Conservation (phyloP, 1,284 basidiomycete species). For the Cryptococcus neoformans region DNA sequence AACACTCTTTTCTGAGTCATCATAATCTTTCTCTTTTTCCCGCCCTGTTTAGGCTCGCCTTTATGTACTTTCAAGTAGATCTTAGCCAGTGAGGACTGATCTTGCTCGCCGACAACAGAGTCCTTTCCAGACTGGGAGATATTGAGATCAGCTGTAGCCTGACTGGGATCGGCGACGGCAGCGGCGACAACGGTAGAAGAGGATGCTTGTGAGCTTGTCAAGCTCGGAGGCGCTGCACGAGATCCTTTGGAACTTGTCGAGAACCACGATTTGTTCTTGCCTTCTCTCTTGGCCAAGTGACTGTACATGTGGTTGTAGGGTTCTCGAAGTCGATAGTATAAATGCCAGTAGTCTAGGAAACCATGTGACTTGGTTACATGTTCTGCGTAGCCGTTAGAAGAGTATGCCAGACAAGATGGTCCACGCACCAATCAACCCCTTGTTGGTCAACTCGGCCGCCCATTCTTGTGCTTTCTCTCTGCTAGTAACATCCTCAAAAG, state of each 20-base stretch:
- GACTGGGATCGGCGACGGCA: background rate
- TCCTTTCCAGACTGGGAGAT: background rate
- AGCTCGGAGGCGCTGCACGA: background rate
- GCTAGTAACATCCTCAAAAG: slow-evolving; percentile 78
- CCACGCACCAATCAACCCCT: slow-evolving; percentile 64
- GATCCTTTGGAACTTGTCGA: background rate
- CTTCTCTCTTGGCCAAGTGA: slow-evolving; percentile 6
- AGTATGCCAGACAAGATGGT: background rate
- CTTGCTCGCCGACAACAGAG: background rate
- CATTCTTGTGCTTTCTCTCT: slow-evolving; percentile 74
- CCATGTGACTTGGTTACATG: slow-evolving; percentile 73
- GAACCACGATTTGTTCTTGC: slow-evolving; percentile 36
- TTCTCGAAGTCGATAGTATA: slow-evolving; percentile 77
- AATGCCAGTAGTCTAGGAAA: slow-evolving; percentile 77
- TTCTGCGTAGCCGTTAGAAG: slow-evolving; percentile 41
- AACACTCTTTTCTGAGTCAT: slow-evolving; percentile 83
- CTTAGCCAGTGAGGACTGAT: background rate
- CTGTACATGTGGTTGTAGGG: slow-evolving; percentile 55
- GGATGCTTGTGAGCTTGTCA: background rate
- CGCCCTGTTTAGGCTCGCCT: background rate
- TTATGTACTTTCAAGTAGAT: background rate
- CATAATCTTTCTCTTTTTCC: slow-evolving; percentile 62
- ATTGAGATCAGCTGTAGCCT: background rate
- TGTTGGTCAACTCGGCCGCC: slow-evolving; percentile 68
- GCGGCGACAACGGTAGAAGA: background rate